These are phyloP conservation scores for Moesziomyces antarcticus DNA, from an alignment of 1,284 basidiomycete species.

Conservation along the genomic window DNA sequence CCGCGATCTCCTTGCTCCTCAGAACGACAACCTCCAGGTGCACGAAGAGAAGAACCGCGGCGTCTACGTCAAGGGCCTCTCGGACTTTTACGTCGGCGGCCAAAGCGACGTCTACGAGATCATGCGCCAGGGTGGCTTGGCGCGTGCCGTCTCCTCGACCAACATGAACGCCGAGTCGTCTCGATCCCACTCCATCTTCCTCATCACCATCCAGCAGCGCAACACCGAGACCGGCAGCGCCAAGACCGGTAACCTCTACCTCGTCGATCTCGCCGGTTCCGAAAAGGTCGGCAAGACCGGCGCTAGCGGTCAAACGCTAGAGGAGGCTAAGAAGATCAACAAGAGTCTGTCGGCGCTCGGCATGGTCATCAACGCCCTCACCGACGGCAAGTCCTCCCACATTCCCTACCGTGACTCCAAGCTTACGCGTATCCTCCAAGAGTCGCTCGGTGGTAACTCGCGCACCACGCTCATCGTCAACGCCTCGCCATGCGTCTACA, in stretches of 20 bases:
- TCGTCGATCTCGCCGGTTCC: conserved; percentile 97
- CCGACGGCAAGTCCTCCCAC: conserved; percentile 90
- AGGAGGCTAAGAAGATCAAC: conserved; percentile 99
- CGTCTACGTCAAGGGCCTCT: conserved; percentile 97
- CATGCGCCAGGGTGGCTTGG: conserved; percentile 93
- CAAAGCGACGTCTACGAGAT: conserved; percentile 91
- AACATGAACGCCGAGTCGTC: conserved; percentile 99
- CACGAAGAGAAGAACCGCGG: conserved; percentile 98
- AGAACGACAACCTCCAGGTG: conserved; percentile 97
- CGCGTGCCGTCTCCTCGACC: conserved; percentile 92
- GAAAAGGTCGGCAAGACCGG: conserved; percentile 99
- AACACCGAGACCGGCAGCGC: conserved; percentile 95
- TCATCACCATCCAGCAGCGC: conserved; percentile 95
- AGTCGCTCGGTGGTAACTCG: conserved; percentile 98
- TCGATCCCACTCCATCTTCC: conserved; percentile 98
- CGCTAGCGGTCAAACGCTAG: conserved; percentile 96
- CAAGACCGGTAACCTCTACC: conserved; percentile 96
- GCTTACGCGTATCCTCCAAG: conserved; percentile 98
- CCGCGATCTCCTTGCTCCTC: conserved; percentile 92
- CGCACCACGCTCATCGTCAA: conserved; percentile 99
- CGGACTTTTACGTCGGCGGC: conserved; percentile 93
- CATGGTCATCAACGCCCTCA: conserved; percentile 99
- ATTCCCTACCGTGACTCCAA: conserved; percentile 99
- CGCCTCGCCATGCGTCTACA: conserved; percentile 96
- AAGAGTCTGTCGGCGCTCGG: conserved; percentile 96